Base-by-base conservation (phyloP, 495 filamentous ascomycete genomes). In the Echria macrotheca region DNA sequence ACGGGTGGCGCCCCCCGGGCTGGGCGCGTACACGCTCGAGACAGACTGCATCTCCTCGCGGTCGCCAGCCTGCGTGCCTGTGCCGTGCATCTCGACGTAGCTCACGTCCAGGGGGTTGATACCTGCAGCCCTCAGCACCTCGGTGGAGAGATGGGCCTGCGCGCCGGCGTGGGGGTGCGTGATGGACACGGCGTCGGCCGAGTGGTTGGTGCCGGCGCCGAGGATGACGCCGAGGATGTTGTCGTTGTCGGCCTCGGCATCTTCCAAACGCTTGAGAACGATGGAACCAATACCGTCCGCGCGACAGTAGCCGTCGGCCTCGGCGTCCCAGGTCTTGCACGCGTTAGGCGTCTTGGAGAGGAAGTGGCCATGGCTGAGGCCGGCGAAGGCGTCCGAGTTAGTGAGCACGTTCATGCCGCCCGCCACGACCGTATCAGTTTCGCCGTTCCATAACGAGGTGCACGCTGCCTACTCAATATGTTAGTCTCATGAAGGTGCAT, bases 21-120 rank as follows among this genome's bases (percentile, higher is more conserved):
- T 7, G 37, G 50, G 50, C 17, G 83, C 82, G 55, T 91, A 91
- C 17, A 81, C 73, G 41, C 82, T 78, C 14, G 78, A 72, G 14
- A 87, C 77, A 10, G 76, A 81, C 35, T 68, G 63, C 74, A 86
- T 81, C 61, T 88, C 85, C 1, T 74, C 72, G 54, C 31, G 76
- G 60, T 89, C 85, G 3, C 85, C 85, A 8, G 80, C 82, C 48
- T 83, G 81, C 0, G 85, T 87, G 3, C 85, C 85, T 2, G 85
- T 89, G 11, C 85, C 85, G 55, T 89, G 85, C 69, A 85, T 83
- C 55, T 89, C 85, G 25, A 89, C 73, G 55, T 85, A 87, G 50
- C 74, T 76, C 22, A 87, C 61, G 17, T 82, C 77, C 32, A 76
- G 70, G 1, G 83, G 75, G 28, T 83, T 71, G 10, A 80, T 59